Conservation (phyloP, 805 yeast genomes). For the Lachancea sp. region DNA sequence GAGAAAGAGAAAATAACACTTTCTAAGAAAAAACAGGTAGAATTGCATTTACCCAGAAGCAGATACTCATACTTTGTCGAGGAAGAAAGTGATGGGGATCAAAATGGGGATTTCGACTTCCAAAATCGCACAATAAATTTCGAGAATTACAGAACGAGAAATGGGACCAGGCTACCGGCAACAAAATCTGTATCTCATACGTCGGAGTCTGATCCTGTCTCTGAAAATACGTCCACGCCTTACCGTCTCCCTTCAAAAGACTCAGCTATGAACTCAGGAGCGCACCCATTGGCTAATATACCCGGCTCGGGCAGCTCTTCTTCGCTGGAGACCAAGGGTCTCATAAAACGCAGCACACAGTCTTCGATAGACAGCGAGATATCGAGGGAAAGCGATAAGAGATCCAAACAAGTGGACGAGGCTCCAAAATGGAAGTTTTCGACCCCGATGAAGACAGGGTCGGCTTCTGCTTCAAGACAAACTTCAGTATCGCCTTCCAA, state of each 20-base stretch:
- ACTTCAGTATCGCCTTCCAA: constrained; percentile 5
- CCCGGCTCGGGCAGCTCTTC: constrained; percentile 9
- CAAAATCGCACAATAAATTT: constrained; percentile 3
- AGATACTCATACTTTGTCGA: constrained; percentile 32
- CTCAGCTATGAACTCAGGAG: not conserved
- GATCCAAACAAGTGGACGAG: constrained; percentile 6
- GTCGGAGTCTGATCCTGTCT: not conserved
- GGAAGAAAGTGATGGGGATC: constrained; percentile 21
- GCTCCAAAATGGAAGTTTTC: constrained; percentile 5
- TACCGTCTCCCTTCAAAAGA: not conserved
- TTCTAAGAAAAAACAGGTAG: constrained; percentile 18
- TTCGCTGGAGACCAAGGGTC: constrained; percentile 4
- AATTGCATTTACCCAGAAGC: constrained; percentile 25
- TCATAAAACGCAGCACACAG: constrained; percentile 17
- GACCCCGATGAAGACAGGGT: constrained; percentile 10
- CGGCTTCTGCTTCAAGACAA: constrained; percentile 9
- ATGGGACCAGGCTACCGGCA: not conserved
- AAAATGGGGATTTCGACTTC: not conserved
- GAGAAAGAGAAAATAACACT: constrained; percentile 6
- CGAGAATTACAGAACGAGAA: constrained; percentile 7
- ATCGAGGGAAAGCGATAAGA: not conserved
- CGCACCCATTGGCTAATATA: constrained; percentile 6
- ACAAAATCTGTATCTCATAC: not conserved
- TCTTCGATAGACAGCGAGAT: constrained; percentile 21
- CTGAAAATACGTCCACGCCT: not conserved